Percentiles rank a stretch among this genome's conserved stretches.
These are phyloP conservation scores for Paraglomus brasilianum DNA, from an alignment of 192 early-diverging fungal genomes.

Conservation along the genomic window DNA sequence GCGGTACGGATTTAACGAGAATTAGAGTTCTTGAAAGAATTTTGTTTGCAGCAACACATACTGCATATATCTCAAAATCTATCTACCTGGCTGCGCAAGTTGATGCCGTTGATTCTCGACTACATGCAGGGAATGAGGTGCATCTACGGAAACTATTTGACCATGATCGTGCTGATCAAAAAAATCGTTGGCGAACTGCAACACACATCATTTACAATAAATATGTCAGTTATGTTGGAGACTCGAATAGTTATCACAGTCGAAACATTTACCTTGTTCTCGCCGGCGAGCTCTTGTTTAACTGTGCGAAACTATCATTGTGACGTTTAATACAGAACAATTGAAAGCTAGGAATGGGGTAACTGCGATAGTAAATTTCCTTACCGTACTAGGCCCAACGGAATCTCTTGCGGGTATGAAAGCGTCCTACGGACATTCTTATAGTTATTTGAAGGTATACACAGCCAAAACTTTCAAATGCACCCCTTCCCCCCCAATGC, in stretches of 20 bases:
- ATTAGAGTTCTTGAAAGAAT: not conserved
- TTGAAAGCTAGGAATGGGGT: too few species aligned
- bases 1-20: not conserved
- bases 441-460: not conserved
- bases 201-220: too few species aligned
- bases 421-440: not conserved
- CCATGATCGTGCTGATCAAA: slow-evolving; percentile 14
- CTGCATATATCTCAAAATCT: too few species aligned
- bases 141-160: not conserved
- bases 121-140: not conserved
- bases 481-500: not conserved
- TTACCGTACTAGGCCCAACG: slow-evolving; percentile 11
- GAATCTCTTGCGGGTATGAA: not conserved
- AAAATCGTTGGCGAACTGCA: slow-evolving; percentile 18
- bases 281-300: not conserved
- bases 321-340: not conserved
- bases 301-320: slow-evolving; percentile 16
- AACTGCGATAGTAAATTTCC: not conserved
- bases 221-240: too few species aligned
- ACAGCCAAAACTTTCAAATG: not conserved
- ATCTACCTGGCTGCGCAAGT: too few species aligned
- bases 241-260: too few species aligned
- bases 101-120: too few species aligned
- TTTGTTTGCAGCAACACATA: not conserved
- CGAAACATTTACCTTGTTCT: too few species aligned